phyloP scores from a whole-genome alignment of 164 flowering plant genomes.

The Tetracentron sinense region DNA sequence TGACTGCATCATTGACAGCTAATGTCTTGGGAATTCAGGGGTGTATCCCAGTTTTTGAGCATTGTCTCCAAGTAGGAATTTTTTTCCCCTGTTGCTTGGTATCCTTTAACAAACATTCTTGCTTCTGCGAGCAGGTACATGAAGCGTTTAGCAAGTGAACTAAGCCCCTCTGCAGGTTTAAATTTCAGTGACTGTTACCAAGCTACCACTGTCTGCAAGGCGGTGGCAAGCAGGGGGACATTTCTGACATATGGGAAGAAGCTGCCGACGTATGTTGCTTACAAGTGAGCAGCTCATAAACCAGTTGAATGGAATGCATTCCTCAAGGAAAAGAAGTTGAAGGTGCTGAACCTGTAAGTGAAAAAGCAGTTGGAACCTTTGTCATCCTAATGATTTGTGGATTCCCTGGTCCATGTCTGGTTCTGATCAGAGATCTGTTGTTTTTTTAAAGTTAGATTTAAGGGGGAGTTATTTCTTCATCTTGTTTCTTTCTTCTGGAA shows the following conservation, averaged over 20 bases:
- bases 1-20: too few species aligned
- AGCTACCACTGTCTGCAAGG: conserved; percentile 26
- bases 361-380: not conserved
- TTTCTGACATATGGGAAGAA: conserved; percentile 28
- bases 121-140: conserved; percentile 12
- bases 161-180: conserved; percentile 20
- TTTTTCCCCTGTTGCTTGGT: not conserved
- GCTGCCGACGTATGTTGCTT: conserved; percentile 21
- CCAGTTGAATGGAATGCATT: conserved; percentile 28
- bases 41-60: too few species aligned
- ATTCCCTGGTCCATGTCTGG: too few species aligned
- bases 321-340: conserved; percentile 28
- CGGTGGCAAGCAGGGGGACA: conserved; percentile 21
- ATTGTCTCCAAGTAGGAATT: not conserved
- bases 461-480: too few species aligned
- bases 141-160: conserved; percentile 19
- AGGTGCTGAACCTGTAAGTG: conserved; percentile 15
- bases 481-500: too few species aligned
- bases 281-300: conserved; percentile 24
- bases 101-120: not conserved
- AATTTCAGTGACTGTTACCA: conserved; percentile 21
- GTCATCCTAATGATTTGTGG: too few species aligned
- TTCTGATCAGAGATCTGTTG: too few species aligned
- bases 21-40: too few species aligned
- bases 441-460: too few species aligned